These are phyloP conservation scores for Osmanthus fragrans DNA, from an alignment of 257 asterid genomes.

Conservation along the genomic window DNA sequence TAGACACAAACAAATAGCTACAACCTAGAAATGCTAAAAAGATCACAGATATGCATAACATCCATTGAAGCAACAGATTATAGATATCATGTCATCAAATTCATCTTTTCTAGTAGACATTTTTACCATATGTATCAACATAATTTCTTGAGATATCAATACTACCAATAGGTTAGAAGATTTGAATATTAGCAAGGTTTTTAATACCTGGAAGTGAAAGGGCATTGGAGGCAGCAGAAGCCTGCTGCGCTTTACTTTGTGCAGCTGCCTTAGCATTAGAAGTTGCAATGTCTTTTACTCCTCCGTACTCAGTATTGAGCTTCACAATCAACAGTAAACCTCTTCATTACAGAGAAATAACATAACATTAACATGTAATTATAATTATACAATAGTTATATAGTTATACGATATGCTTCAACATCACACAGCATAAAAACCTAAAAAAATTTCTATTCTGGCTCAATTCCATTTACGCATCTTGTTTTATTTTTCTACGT, in stretches of 20 bases:
- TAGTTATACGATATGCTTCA: neutral
- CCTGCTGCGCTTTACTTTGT: constrained; percentile 44
- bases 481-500: neutral
- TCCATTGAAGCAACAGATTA: neutral
- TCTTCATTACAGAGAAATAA: neutral
- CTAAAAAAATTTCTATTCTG: neutral
- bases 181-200: constrained; percentile 2
- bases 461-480: neutral
- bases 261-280: constrained; percentile 35
- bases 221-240: constrained; percentile 51
- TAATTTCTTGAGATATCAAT: neutral
- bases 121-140: neutral
- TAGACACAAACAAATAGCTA: constrained; percentile 2
- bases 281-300: constrained; percentile 34
- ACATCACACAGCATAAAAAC: neutral
- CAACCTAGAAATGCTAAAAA: constrained; percentile 1
- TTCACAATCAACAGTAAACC: constrained; percentile 27
- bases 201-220: constrained; percentile 86
- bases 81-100: neutral
- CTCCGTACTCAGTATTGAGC: constrained; percentile 70
- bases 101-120: constrained; percentile 13
- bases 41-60: neutral
- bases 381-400: neutral
- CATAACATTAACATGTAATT: neutral
- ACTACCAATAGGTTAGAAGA: neutral